These are phyloP conservation scores for Backusella macrospora DNA, from an alignment of 192 early-diverging fungal species.

Conservation along the genomic window DNA sequence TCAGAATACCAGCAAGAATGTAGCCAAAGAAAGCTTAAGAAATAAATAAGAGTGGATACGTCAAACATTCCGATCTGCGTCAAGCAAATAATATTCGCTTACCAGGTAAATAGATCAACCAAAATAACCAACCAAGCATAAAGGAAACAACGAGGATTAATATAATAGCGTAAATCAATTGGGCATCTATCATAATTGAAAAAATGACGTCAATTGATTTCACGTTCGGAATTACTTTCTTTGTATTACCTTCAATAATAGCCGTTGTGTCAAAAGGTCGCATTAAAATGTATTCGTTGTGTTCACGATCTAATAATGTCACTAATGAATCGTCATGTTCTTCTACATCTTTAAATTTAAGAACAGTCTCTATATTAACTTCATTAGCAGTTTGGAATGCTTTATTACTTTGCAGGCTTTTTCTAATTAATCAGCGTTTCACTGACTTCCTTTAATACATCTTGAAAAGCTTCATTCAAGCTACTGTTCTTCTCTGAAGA, in stretches of 20 bases:
- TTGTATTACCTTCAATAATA: constrained; percentile 46
- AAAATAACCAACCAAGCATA: constrained; percentile 42
- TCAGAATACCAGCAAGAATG: constrained; percentile 51
- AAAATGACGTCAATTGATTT: constrained; percentile 3
- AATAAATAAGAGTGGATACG: constrained; percentile 28
- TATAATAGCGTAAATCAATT: constrained; percentile 44
- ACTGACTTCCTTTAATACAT: constrained; percentile 45
- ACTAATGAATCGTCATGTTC: constrained; percentile 24
- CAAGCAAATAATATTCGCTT: not conserved
- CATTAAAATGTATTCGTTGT: constrained; percentile 59
- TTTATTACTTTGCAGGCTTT: constrained; percentile 38
- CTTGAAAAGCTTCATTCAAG: constrained; percentile 35
- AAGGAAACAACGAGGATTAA: constrained; percentile 46
- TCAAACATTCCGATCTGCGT: constrained; percentile 38
- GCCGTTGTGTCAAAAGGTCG: constrained; percentile 45
- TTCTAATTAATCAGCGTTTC: constrained; percentile 47
- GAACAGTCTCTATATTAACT: constrained; percentile 44
- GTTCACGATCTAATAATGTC: constrained; percentile 51
- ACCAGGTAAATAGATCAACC: constrained; percentile 36
- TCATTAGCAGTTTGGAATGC: constrained; percentile 17
- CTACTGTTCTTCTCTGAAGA: not conserved
- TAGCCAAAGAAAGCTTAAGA: constrained; percentile 58
- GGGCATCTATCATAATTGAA: constrained; percentile 36
- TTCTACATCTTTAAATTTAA: constrained; percentile 40
- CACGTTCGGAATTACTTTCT: not conserved